Evolutionary conservation across 2,329 filamentous ascomycete genomes (phyloP).

Genomic region (Lasiodiplodia sp.): DNA sequence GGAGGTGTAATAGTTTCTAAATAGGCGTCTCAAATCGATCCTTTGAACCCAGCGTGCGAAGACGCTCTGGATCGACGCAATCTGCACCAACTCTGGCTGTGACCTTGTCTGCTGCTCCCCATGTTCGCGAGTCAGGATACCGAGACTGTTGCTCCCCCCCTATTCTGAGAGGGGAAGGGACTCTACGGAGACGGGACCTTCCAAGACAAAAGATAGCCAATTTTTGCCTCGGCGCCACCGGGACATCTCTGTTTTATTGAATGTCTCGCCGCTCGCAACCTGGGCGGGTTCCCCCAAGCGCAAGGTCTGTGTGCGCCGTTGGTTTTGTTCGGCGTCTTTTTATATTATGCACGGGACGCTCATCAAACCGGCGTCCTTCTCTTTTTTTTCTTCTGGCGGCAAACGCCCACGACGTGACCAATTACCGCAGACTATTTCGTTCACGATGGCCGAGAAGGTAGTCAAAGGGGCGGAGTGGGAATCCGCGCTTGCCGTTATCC

Average conservation of each 20-base stretch:
- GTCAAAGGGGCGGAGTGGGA: background rate
- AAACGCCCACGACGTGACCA: background rate
- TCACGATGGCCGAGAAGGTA: too few species aligned
- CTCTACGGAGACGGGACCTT: constrained; percentile 15
- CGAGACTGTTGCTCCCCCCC: background rate
- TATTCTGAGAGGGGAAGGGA: constrained; percentile 24
- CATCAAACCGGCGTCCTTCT: constrained; percentile 5
- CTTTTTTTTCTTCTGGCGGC: background rate
- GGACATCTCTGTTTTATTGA: constrained; percentile 8
- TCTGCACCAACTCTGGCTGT: background rate
- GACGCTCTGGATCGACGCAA: constrained; percentile 26
- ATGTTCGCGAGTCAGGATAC: constrained; percentile 24
- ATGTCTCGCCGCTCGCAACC: constrained; percentile 21
- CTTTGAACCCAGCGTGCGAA: constrained; percentile 26
- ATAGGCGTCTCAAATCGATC: constrained; percentile 30
- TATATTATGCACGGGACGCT: constrained; percentile 8
- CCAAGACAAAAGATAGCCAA: constrained; percentile 20
- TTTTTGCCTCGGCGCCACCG: constrained; percentile 24
- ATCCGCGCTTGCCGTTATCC: constrained; percentile 9
- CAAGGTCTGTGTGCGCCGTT: constrained; percentile 8
- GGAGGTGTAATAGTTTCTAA: constrained; percentile 31
- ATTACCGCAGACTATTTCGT: background rate
- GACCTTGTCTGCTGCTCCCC: background rate
- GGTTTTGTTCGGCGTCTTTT: background rate
- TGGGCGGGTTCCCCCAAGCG: constrained; percentile 3